phyloP scores from a whole-genome alignment of 768 basidiomycete genomes.

The Suillus brevipes region DNA sequence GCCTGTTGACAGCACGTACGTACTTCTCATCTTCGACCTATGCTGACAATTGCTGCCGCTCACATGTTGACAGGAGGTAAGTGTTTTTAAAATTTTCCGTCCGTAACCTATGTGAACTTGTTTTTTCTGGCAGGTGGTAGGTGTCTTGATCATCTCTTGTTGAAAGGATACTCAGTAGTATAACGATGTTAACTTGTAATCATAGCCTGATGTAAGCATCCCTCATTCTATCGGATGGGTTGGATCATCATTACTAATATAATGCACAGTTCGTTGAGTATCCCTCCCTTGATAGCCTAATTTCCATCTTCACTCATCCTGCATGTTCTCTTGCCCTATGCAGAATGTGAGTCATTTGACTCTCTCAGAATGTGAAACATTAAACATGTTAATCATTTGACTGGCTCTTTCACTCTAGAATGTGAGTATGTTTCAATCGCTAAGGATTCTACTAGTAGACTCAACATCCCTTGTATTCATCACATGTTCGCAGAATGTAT shows the following conservation, averaged over 20 bases:
- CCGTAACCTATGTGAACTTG: neutral
- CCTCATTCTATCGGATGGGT: neutral
- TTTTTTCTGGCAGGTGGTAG: neutral
- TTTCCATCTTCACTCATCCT: neutral
- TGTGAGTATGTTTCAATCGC: neutral
- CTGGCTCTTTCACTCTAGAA: neutral
- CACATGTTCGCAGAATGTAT: neutral
- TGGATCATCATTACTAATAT: neutral
- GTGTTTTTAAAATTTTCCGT: too few species aligned
- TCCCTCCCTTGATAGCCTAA: neutral
- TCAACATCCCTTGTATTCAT: neutral
- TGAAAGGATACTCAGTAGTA: neutral
- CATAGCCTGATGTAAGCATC: neutral
- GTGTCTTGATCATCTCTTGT: neutral
- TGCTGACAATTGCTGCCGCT: too few species aligned
- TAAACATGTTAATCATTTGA: neutral
- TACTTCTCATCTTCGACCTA: too few species aligned
- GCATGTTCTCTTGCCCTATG: neutral
- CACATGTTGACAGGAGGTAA: too few species aligned
- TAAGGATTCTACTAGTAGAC: neutral
- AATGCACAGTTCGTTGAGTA: neutral
- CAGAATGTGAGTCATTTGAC: neutral
- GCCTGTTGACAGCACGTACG: too few species aligned
- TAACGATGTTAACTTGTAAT: neutral
- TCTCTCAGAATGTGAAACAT: neutral